A percentile compares a stretch with the other conserved stretches of the same genome.
Conservation (phyloP, 805 yeast genomes). For the Teunomyces pallodes region DNA sequence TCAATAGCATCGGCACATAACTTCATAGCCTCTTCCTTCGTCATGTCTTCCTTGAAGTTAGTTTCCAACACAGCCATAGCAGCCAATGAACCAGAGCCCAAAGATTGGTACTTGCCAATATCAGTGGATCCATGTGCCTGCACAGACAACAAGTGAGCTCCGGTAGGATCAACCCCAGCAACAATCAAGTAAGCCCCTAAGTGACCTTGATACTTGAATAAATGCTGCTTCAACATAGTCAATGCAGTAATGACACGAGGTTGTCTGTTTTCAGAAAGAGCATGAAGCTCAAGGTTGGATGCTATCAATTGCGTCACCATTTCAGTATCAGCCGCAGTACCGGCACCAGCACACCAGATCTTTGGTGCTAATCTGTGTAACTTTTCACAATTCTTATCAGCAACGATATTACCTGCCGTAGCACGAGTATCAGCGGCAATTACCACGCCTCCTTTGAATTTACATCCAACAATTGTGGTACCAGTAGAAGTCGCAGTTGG, state of each 20-base stretch:
- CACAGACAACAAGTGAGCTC: constrained; percentile 86
- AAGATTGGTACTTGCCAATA: constrained; percentile 85
- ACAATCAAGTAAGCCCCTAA: constrained; percentile 96
- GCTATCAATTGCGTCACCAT: constrained; percentile 93
- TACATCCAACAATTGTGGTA: constrained; percentile 98
- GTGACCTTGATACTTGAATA: constrained; percentile 96
- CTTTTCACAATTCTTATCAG: constrained; percentile 97
- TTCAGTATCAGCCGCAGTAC: constrained; percentile 99
- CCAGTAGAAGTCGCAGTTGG: constrained; percentile 97
- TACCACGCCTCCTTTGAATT: constrained; percentile 89
- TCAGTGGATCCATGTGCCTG: constrained; percentile 99
- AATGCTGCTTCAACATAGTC: constrained; percentile 90
- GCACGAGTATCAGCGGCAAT: constrained; percentile 99
- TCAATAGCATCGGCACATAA: constrained; percentile 90
- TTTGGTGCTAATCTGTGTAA: constrained; percentile 84
- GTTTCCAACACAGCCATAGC: constrained; percentile 97
- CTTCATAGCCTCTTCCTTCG: constrained; percentile 86
- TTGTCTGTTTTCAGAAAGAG: constrained; percentile 75
- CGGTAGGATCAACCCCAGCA: constrained; percentile 97
- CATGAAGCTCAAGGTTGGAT: constrained; percentile 87
- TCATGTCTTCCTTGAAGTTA: constrained; percentile 74
- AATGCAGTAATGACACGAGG: constrained; percentile 94
- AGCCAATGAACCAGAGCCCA: constrained; percentile 96
- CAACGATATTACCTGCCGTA: constrained; percentile 93
- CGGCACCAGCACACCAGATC: constrained; percentile 99